Evolutionary conservation across 257 asterid species (phyloP), one percentile per base, ranked within the genome.

Genomic region (Ilex asprella): DNA sequence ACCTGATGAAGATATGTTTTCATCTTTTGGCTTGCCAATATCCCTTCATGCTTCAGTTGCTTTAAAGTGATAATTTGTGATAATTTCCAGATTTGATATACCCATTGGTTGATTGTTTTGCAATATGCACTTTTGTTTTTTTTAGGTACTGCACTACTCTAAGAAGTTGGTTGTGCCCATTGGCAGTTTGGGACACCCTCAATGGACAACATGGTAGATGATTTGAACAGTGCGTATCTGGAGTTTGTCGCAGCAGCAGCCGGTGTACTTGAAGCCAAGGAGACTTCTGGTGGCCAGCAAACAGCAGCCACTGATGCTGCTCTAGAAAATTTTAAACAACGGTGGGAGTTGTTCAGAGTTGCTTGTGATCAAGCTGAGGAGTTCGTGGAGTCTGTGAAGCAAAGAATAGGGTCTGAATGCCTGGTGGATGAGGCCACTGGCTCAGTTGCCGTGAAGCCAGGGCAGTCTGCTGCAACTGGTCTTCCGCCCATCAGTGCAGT

Each of bases 351-450:
- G 55, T 87, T 87, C 59, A 74, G 91, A 73, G 97, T 89, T 56
- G 86, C 93, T 44, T 93, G 99, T 59, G 99, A 89, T 78, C 93
- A 87, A 70, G 94, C 99, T 0, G 97, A 93, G 63, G 99, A 84
- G 67, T 89, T 89, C 62, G 94, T 93, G 56, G 99, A 93, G 77
- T 84, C 99, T 29, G 92, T 89, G 62, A 93, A 89, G 81, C 99
- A 87, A 73, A 81, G 97, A 76, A 93, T 93, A 47, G 97, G 97
- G 46, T 93, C 97, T 0, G 95, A 93, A 78, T 93, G 99, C 76
- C 89, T 93, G 3, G 96, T 87, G 59, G 99, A 93, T 53, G 99
- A 89, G 78, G 99, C 99, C 55, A 89, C 97, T 10, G 99, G 99
- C 52, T 78, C 86, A 12, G 78, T 79, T 55, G 69, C 87, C 41